Evolutionary conservation across 2,329 filamentous ascomycete species (phyloP).

Genomic region (Paracamarosporium sp.): DNA sequence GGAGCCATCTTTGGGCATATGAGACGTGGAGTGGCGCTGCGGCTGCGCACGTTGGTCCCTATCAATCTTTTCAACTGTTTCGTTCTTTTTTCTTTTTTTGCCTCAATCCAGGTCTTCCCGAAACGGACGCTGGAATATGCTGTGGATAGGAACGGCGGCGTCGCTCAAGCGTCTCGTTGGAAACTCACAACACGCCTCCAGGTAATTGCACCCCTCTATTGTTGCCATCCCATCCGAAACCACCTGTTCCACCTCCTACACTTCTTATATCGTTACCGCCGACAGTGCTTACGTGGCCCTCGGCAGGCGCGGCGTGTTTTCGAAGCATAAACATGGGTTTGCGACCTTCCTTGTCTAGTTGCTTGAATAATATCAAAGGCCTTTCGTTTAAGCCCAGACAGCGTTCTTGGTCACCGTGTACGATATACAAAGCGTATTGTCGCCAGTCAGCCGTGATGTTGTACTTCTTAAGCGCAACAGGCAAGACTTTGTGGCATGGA

Average conservation of each 20-base stretch:
- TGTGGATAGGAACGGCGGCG: not conserved
- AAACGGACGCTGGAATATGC: not conserved
- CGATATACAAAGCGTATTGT: constrained; percentile 96
- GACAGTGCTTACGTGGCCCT: constrained; percentile 53
- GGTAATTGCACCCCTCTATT: constrained; percentile 36
- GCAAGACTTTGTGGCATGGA: constrained; percentile 95
- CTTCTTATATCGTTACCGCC: constrained; percentile 40
- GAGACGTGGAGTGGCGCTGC: not conserved
- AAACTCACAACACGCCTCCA: constrained; percentile 39
- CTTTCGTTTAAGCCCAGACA: constrained; percentile 92
- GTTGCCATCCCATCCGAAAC: constrained; percentile 26
- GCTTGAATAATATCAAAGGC: constrained; percentile 94
- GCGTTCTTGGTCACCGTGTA: constrained; percentile 97
- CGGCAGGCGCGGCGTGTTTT: constrained; percentile 63
- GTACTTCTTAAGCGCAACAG: constrained; percentile 95
- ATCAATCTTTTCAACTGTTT: not conserved
- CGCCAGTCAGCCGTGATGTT: constrained; percentile 98
- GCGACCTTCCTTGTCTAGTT: constrained; percentile 93
- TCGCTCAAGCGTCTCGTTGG: constrained; percentile 1
- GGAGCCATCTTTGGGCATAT: not conserved
- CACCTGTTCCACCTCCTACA: constrained; percentile 16
- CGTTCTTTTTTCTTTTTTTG: not conserved
- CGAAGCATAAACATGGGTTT: constrained; percentile 99
- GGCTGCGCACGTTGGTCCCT: not conserved
- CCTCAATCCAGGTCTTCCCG: constrained; percentile 6